Conservation (phyloP, 345 rosid genomes). For the Psidium friedrichsthalianum region DNA sequence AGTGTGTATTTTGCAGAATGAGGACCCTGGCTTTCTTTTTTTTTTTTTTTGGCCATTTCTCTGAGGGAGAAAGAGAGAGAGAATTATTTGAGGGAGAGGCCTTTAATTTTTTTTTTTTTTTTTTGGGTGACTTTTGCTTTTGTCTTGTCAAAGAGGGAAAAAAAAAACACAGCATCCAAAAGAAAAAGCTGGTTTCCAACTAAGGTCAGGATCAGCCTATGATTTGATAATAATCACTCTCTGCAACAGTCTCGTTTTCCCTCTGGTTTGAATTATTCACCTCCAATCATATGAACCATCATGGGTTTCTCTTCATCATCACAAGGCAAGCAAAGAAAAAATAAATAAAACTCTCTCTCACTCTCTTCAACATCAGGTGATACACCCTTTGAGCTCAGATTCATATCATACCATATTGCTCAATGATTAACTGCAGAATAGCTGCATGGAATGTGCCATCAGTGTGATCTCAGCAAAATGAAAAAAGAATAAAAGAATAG, state of each 20-base stretch:
- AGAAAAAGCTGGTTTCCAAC: neutral
- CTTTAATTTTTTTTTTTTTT: neutral
- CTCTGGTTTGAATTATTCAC: neutral
- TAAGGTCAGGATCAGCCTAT: neutral
- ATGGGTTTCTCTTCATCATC: neutral
- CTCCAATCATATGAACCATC: neutral
- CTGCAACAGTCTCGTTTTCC: neutral
- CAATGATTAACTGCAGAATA: neutral
- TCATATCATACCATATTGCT: neutral
- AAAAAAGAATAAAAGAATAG: neutral
- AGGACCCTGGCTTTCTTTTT: too few species aligned
- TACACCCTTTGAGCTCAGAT: neutral
- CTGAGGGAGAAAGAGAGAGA: neutral
- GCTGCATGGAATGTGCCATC: neutral
- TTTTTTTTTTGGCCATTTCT: too few species aligned
- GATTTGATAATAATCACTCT: conserved; percentile 2
- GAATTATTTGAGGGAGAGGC: conserved; percentile 1
- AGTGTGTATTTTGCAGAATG: neutral
- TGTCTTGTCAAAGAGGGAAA: conserved; percentile 1
- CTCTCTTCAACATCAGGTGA: neutral
- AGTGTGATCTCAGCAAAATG: neutral
- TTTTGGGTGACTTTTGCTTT: neutral
- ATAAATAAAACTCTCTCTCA: neutral
- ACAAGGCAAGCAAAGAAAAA: neutral
- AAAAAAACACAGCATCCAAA: neutral